Conservation (phyloP, 2,329 filamentous ascomycete genomes). For the Magnaporthales sp. region DNA sequence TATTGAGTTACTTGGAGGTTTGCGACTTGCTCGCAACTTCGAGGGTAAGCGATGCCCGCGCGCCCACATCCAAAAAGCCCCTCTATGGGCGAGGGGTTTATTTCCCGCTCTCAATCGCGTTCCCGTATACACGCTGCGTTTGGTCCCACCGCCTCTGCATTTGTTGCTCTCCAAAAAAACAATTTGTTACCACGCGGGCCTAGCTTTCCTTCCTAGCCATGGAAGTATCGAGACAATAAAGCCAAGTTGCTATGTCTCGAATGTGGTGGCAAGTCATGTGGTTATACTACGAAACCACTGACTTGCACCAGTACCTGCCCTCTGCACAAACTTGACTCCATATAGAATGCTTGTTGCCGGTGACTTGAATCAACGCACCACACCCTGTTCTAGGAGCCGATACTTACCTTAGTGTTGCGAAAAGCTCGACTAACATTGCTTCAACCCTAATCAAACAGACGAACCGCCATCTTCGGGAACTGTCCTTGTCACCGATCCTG, state of each 20-base stretch:
- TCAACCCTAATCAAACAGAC: constrained; percentile 31
- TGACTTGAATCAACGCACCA: background rate
- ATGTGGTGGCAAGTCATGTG: background rate
- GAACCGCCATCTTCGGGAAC: constrained; percentile 50
- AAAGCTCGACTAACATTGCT: background rate
- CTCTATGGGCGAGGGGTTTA: background rate
- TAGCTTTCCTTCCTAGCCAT: background rate
- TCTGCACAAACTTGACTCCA: background rate
- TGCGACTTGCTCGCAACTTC: constrained; percentile 46
- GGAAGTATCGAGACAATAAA: background rate
- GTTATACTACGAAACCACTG: background rate
- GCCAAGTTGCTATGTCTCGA: background rate
- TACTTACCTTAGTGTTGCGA: background rate
- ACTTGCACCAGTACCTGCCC: background rate
- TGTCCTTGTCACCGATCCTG: constrained; percentile 57
- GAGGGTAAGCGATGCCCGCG: constrained; percentile 31
- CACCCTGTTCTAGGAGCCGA: background rate
- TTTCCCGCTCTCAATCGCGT: background rate
- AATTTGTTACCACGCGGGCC: background rate
- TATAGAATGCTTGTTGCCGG: background rate
- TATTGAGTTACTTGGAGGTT: constrained; percentile 48
- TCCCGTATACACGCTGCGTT: background rate
- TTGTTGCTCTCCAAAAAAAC: constrained; percentile 15
- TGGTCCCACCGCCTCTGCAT: constrained; percentile 7
- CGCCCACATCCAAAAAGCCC: background rate